These are phyloP conservation scores for Aspergillus clavatus DNA, from an alignment of 2,329 filamentous ascomycete species.

Conservation along the genomic window DNA sequence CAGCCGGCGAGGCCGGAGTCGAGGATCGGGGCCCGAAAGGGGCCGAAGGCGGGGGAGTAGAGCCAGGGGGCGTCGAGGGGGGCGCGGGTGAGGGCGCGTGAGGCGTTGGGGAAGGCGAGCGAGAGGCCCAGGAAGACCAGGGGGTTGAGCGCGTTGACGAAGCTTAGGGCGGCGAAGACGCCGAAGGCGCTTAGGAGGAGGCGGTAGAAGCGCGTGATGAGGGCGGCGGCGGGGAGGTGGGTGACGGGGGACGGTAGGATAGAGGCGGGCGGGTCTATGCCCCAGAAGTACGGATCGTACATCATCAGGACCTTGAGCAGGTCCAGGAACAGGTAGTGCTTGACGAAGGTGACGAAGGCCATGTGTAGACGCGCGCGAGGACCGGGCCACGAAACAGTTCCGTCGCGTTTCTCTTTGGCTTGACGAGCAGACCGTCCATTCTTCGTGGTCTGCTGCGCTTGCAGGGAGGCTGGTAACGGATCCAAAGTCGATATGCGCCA, in stretches of 20 bases:
- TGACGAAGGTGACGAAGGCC: constrained; percentile 45
- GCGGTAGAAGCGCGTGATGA: constrained; percentile 52
- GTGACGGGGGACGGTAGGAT: constrained; percentile 43
- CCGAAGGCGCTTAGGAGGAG: constrained; percentile 52
- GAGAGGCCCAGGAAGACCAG: constrained; percentile 54
- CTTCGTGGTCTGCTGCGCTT: constrained; percentile 17
- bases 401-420: background rate
- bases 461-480: constrained; percentile 27
- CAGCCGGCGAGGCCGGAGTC: constrained; percentile 71
- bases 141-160: constrained; percentile 57
- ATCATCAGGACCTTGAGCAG: constrained; percentile 63
- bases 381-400: constrained; percentile 30
- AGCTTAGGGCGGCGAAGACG: constrained; percentile 57
- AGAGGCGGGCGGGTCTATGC: constrained; percentile 47
- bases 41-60: constrained; percentile 56
- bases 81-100: constrained; percentile 57
- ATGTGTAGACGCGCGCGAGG: constrained; percentile 44
- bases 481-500: constrained; percentile 50
- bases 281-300: constrained; percentile 73
- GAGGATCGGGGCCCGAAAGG: constrained; percentile 34
- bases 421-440: constrained; percentile 1
- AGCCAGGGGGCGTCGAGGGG: constrained; percentile 57
- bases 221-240: constrained; percentile 30
- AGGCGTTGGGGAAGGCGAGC: constrained; percentile 46
- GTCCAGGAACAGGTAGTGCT: constrained; percentile 66